These are phyloP conservation scores for Moesziomyces sp. DNA, from an alignment of 1,284 basidiomycete genomes.

Conservation along the genomic window DNA sequence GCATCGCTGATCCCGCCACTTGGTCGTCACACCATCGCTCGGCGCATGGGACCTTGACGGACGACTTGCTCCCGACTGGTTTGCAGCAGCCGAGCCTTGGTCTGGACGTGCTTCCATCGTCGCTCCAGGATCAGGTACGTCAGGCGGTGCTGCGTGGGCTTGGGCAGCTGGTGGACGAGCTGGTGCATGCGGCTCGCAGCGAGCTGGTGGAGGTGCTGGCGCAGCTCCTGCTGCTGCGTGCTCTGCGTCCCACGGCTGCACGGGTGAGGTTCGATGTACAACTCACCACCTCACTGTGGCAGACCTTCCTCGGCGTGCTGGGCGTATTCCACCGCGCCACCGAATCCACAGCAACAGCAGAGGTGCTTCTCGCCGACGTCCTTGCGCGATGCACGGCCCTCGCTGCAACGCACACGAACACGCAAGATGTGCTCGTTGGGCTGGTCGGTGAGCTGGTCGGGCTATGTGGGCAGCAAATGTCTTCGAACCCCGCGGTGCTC, in stretches of 20 bases:
- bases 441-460: conserved; percentile 35
- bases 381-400: not conserved
- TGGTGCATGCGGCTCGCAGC: conserved; percentile 5
- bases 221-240: conserved; percentile 1
- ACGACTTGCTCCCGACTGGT: conserved; percentile 24
- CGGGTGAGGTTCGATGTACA: conserved; percentile 2
- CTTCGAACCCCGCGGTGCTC: conserved; percentile 30
- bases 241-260: conserved; percentile 12
- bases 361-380: conserved; percentile 9
- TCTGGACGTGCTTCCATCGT: conserved; percentile 8
- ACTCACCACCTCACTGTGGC: conserved; percentile 5
- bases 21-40: conserved; percentile 2
- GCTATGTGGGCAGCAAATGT: conserved; percentile 42
- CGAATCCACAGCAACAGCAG: not conserved
- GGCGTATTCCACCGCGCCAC: conserved; percentile 3
- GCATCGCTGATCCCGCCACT: conserved; percentile 13
- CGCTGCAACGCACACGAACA: not conserved
- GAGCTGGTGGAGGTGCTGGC: conserved; percentile 10
- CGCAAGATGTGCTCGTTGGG: conserved; percentile 4
- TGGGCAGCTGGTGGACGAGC: not conserved
- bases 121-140: conserved; percentile 8
- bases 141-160: conserved; percentile 17
- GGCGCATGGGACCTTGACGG: conserved; percentile 1
- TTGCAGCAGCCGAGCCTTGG: conserved; percentile 9
- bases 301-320: conserved; percentile 15